These are phyloP conservation scores for Russula emetica DNA, from an alignment of 768 basidiomycete species.

Conservation along the genomic window DNA sequence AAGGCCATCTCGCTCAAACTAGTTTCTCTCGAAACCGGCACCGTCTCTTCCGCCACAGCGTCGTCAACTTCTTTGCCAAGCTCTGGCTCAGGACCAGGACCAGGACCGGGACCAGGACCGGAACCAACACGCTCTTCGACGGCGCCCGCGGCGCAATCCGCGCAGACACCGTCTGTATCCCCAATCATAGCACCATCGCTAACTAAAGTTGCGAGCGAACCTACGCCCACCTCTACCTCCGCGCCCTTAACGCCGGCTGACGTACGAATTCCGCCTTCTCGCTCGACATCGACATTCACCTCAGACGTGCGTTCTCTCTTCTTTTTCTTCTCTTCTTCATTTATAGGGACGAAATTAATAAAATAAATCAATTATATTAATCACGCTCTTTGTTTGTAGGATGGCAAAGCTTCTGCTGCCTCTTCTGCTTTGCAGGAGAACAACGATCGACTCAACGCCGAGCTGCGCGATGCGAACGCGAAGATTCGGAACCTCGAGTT, in stretches of 20 bases:
- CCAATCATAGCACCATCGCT: slow-evolving; percentile 29
- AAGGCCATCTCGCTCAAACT: slow-evolving; percentile 76
- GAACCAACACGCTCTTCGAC: slow-evolving; percentile 30
- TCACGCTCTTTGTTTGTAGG: background rate
- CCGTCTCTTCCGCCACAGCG: slow-evolving; percentile 36
- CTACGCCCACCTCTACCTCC: slow-evolving; percentile 7
- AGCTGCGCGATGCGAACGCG: slow-evolving; percentile 74
- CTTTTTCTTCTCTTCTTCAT: background rate
- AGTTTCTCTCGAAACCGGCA: slow-evolving; percentile 72
- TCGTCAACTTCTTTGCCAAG: background rate
- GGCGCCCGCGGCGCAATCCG: slow-evolving; percentile 34
- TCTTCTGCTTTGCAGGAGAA: slow-evolving; percentile 44
- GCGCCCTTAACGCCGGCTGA: slow-evolving; percentile 24
- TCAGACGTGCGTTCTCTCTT: slow-evolving; percentile 35
- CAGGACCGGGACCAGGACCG: too few relatives aligned
- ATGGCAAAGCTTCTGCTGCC: slow-evolving; percentile 28
- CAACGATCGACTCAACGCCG: slow-evolving; percentile 55
- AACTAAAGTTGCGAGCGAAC: slow-evolving; percentile 17
- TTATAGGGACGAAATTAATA: background rate
- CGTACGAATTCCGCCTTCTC: slow-evolving; percentile 29
- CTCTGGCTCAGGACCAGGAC: background rate
- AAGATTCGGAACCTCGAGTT: slow-evolving; percentile 81
- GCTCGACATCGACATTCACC: slow-evolving; percentile 23
- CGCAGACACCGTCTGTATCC: slow-evolving; percentile 31
- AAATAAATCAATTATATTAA: background rate